Percentiles rank a stretch among this genome's conserved stretches.
These are phyloP conservation scores for Penicillium olsonii DNA, from an alignment of 2,329 filamentous ascomycete genomes.

Conservation along the genomic window DNA sequence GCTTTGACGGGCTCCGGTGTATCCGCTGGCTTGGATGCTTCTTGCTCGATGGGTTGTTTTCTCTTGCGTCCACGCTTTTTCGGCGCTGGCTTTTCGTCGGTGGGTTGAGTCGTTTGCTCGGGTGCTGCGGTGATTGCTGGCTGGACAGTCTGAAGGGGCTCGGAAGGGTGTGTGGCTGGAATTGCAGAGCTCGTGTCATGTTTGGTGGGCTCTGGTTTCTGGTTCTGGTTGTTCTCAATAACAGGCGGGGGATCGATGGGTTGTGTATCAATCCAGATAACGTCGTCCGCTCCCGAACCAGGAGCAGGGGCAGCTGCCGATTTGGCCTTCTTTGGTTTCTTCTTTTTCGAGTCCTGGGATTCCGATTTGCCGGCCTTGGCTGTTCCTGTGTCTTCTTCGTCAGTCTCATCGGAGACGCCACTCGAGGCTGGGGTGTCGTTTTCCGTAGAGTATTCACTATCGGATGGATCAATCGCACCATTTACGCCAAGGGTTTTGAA, in stretches of 20 bases:
- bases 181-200: not conserved
- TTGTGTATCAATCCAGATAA: slow-evolving; percentile 43
- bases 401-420: slow-evolving; percentile 4
- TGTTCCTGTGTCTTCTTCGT: slow-evolving; percentile 6
- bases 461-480: slow-evolving; percentile 13
- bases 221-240: slow-evolving; percentile 11
- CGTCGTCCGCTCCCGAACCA: slow-evolving; percentile 40
- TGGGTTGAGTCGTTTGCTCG: not conserved
- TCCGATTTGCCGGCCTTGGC: slow-evolving; percentile 5
- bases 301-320: slow-evolving; percentile 37
- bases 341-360: slow-evolving; percentile 41
- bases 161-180: not conserved
- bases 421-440: slow-evolving; percentile 11
- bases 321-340: slow-evolving; percentile 48
- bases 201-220: not conserved
- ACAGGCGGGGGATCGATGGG: slow-evolving; percentile 11
- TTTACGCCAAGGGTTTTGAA: slow-evolving; percentile 1
- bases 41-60: slow-evolving; percentile 36
- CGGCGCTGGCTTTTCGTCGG: slow-evolving; percentile 21
- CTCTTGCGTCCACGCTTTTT: slow-evolving; percentile 49
- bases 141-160: not conserved
- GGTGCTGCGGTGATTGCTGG: not conserved
- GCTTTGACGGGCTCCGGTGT: not conserved
- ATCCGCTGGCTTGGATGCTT: not conserved
- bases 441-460: slow-evolving; percentile 23